Evolutionary conservation across 495 filamentous ascomycete species (phyloP).

Genomic region (Aspergillus wentii): DNA sequence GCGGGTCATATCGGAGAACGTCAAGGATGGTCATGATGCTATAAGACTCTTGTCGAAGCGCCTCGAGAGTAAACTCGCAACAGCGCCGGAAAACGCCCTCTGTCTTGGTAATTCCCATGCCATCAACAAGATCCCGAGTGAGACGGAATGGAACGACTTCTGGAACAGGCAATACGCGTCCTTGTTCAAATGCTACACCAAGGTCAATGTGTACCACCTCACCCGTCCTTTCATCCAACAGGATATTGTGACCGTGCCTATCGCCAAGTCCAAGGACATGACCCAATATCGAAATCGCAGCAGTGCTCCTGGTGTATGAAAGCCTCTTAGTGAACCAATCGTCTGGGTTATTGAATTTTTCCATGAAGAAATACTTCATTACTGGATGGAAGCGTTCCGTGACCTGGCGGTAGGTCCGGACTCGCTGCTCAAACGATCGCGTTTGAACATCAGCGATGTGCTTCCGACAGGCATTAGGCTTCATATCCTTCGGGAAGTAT

Average conservation of each 20-base stretch:
- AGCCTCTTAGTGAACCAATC: constrained; percentile 88
- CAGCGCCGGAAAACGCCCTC: constrained; percentile 95
- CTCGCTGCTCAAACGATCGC: constrained; percentile 61
- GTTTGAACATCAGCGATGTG: constrained; percentile 67
- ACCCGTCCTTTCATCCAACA: constrained; percentile 83
- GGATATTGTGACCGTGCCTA: constrained; percentile 92
- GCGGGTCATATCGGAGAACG: constrained; percentile 90
- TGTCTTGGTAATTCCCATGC: constrained; percentile 91
- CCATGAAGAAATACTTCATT: constrained; percentile 96
- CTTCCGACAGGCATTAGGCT: constrained; percentile 66
- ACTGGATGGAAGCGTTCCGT: constrained; percentile 83
- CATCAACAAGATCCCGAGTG: constrained; percentile 94
- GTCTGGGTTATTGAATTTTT: constrained; percentile 88
- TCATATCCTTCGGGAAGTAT: constrained; percentile 83
- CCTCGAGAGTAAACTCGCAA: constrained; percentile 95
- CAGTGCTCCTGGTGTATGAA: constrained; percentile 87
- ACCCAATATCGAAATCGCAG: constrained; percentile 91
- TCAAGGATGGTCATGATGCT: constrained; percentile 97
- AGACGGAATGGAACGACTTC: constrained; percentile 94
- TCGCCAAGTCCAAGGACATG: constrained; percentile 94
- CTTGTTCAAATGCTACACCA: constrained; percentile 91
- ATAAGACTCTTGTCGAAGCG: constrained; percentile 84
- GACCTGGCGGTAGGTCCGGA: constrained; percentile 68
- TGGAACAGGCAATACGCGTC: constrained; percentile 87
- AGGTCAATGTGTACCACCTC: constrained; percentile 97